phyloP scores from a whole-genome alignment of 2,329 filamentous ascomycete genomes.

The Dactylella cylindrospora region DNA sequence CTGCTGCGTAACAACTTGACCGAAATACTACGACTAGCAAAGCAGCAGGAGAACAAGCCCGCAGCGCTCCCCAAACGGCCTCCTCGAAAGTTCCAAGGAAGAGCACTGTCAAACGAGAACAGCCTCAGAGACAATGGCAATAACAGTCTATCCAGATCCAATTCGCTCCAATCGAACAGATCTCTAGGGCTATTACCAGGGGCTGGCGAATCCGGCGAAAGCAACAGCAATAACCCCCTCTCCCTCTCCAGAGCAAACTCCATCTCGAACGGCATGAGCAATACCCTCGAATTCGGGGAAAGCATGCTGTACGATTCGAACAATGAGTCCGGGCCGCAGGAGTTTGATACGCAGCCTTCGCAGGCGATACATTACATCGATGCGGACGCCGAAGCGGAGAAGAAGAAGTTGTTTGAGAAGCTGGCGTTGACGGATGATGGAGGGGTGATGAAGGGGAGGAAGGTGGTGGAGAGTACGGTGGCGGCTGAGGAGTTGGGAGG shows the following conservation, averaged over 20 bases:
- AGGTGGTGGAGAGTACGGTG: conserved; percentile 34
- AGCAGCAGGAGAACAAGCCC: conserved; percentile 35
- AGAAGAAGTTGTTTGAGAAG: conserved; percentile 41
- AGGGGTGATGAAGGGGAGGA: conserved; percentile 30
- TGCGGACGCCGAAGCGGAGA: conserved; percentile 32
- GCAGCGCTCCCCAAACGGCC: neutral
- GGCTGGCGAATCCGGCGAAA: conserved; percentile 5
- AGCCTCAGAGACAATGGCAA: conserved; percentile 1
- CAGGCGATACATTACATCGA: conserved; percentile 41
- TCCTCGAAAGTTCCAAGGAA: conserved; percentile 34
- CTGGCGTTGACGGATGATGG: conserved; percentile 31
- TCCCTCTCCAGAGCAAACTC: conserved; percentile 24
- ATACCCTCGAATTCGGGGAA: conserved; percentile 35
- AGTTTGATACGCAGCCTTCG: conserved; percentile 13
- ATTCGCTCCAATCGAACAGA: conserved; percentile 32
- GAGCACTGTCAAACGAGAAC: conserved; percentile 17
- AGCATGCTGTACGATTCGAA: conserved; percentile 43
- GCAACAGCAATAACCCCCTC: conserved; percentile 7
- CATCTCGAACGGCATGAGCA: conserved; percentile 9
- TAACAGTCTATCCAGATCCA: conserved; percentile 21
- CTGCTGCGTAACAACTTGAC: conserved; percentile 34
- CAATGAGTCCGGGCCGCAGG: conserved; percentile 7
- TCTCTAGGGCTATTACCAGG: neutral
- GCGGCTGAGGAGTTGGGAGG: conserved; percentile 30
- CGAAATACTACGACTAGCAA: conserved; percentile 31